Evolutionary conservation across 2,329 filamentous ascomycete species (phyloP).

Genomic region (Conoideocrella luteorostrata): DNA sequence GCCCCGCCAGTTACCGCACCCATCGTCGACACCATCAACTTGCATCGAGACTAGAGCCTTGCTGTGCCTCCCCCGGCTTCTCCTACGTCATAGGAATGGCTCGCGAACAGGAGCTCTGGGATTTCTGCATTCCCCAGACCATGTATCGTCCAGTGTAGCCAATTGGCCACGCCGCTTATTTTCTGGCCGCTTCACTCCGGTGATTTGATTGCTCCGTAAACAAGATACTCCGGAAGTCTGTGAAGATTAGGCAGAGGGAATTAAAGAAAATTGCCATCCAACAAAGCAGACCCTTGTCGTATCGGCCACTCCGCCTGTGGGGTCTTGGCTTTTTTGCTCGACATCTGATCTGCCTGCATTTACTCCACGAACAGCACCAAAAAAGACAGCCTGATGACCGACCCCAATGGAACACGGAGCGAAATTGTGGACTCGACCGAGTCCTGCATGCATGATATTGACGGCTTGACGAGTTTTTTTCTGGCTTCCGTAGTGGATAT

Average conservation of each 20-base stretch:
- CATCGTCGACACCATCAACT: neutral
- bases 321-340: neutral
- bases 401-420: neutral
- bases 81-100: constrained; percentile 12
- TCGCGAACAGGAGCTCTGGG: neutral
- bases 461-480: constrained; percentile 9
- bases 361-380: neutral
- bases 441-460: constrained; percentile 3
- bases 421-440: constrained; percentile 4
- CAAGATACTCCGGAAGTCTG: too few relatives aligned
- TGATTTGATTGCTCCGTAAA: neutral
- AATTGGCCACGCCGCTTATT: constrained; percentile 3
- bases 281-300: neutral
- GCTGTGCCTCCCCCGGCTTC: constrained; percentile 7
- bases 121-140: constrained; percentile 6
- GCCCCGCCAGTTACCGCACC: neutral
- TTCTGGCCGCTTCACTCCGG: neutral
- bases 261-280: too few relatives aligned
- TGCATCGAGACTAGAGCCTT: too few relatives aligned
- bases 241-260: constrained; percentile 1
- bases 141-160: neutral
- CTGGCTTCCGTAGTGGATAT: constrained; percentile 9
- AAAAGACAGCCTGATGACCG: neutral
- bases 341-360: neutral
- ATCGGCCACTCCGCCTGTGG: constrained; percentile 5